Base-by-base conservation (phyloP, 2,329 filamentous ascomycete genomes). In the Cylindrodendrum hubeiense region DNA sequence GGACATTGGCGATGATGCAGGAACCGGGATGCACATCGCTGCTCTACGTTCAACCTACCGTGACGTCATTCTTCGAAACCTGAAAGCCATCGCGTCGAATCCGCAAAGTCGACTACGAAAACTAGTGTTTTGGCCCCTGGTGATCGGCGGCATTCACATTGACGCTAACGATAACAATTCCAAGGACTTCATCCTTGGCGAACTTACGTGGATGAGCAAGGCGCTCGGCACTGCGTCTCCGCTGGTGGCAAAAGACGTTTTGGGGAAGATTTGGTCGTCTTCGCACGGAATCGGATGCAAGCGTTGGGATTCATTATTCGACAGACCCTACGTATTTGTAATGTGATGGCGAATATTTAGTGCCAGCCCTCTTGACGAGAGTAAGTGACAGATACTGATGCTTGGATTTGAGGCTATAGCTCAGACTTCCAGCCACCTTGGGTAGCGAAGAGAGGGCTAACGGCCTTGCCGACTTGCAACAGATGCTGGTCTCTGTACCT, bases 101-200 rank as follows among this genome's bases (percentile, higher is more conserved):
- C 28, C 58, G 6, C 50, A 58, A 5, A 26, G 24, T 5, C 61
- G 66, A 8, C 58, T 74, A 9, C 61, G 66, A 17, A 71, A 69
- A 39, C 47, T 72, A 7, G 57, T 71, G n/a, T 44, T 71, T 2
- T 77, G 75, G 75, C 70, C 74, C 44, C 60, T 75, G 7, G 51
- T 74, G 0, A 73, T 77, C 9, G 70, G 67, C 0, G 75, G 74
- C 2, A 64, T 75, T 6, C 66, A 70, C 52, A 53, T 71, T 1
- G 57, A 64, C 1, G 49, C 63, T 8, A 60, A 60, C 2, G 63
- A 68, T 7, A 13, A 52, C 0, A 58, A 47, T 4, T 67, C 68
- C 26, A 62, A 70, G 17, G 24, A 26, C 4, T 74, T 70, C 49
- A 63, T 76, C 26, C 30, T 46, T 0, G 26, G 37, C 4, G 58